Conservation (phyloP, 2,329 filamentous ascomycete genomes). For the Capronia coronata region DNA sequence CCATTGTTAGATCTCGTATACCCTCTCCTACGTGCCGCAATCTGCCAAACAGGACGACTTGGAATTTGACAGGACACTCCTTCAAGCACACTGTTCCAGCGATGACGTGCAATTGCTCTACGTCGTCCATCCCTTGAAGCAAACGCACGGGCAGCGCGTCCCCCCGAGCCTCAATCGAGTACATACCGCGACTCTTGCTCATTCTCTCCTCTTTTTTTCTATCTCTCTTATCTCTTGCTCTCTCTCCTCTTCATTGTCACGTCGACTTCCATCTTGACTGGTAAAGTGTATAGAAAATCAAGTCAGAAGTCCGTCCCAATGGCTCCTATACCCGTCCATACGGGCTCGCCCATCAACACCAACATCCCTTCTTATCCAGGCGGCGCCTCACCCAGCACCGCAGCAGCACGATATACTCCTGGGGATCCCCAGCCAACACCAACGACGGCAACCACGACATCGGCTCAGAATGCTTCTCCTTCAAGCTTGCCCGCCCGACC, state of each 20-base stretch:
- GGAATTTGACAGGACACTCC: background rate
- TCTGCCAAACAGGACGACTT: background rate
- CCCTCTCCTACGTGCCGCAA: background rate
- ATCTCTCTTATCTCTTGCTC: background rate
- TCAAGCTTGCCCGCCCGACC: constrained; percentile 12
- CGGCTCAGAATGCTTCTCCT: background rate
- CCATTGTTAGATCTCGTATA: background rate
- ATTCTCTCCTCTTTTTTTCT: constrained; percentile 1
- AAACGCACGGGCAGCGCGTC: constrained; percentile 16
- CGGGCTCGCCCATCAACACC: constrained; percentile 25
- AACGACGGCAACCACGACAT: constrained; percentile 7
- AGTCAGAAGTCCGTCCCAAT: constrained; percentile 1
- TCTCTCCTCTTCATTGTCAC: background rate
- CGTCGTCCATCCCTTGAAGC: constrained; percentile 13
- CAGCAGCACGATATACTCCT: constrained; percentile 20
- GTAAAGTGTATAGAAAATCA: background rate
- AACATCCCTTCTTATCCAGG: constrained; percentile 13
- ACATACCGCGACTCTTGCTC: constrained; percentile 13
- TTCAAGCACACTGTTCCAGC: background rate
- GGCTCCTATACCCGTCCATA: constrained; percentile 24
- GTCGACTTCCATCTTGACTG: background rate
- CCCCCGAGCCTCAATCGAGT: constrained; percentile 4
- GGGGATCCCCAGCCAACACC: constrained; percentile 3
- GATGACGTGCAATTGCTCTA: constrained; percentile 3
- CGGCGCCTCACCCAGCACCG: constrained; percentile 16